These are phyloP conservation scores for Potentilla sterilis DNA, from an alignment of 306 rosid genomes.

Conservation along the genomic window DNA sequence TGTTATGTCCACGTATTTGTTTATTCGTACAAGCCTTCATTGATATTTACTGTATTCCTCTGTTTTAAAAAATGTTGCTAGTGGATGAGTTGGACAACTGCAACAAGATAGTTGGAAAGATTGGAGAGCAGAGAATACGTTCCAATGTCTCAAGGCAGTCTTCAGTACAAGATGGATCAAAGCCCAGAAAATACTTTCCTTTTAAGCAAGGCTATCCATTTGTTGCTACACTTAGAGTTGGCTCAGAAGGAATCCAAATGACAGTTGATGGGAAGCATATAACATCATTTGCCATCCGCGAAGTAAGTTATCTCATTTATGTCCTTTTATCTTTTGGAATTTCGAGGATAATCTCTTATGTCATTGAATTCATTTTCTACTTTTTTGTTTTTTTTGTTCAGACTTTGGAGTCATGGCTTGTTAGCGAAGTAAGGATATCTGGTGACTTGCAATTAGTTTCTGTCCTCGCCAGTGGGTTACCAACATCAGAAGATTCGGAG, in stretches of 20 bases:
- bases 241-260: conserved; percentile 97
- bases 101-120: conserved; percentile 84
- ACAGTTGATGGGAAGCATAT: conserved; percentile 97
- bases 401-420: conserved; percentile 99
- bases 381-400: conserved; percentile 41
- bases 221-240: conserved; percentile 95
- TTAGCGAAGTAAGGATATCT: conserved; percentile 65
- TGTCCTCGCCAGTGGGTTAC: conserved; percentile 88
- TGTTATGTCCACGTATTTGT: neutral
- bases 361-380: conserved; percentile 30
- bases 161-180: conserved; percentile 50
- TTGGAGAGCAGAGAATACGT: conserved; percentile 43
- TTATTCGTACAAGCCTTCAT: neutral
- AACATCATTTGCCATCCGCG: conserved; percentile 90
- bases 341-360: conserved; percentile 13
- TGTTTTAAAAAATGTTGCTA: conserved; percentile 33
- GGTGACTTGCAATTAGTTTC: conserved; percentile 87
- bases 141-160: conserved; percentile 54
- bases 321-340: conserved; percentile 6
- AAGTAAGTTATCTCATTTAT: conserved; percentile 43
- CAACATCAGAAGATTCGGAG: conserved; percentile 95
- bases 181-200: conserved; percentile 68
- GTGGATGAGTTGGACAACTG: conserved; percentile 98
- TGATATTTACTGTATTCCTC: conserved; percentile 6
- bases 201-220: conserved; percentile 91